phyloP scores from a whole-genome alignment of 2,329 filamentous ascomycete genomes.

The Eutypa lata region DNA sequence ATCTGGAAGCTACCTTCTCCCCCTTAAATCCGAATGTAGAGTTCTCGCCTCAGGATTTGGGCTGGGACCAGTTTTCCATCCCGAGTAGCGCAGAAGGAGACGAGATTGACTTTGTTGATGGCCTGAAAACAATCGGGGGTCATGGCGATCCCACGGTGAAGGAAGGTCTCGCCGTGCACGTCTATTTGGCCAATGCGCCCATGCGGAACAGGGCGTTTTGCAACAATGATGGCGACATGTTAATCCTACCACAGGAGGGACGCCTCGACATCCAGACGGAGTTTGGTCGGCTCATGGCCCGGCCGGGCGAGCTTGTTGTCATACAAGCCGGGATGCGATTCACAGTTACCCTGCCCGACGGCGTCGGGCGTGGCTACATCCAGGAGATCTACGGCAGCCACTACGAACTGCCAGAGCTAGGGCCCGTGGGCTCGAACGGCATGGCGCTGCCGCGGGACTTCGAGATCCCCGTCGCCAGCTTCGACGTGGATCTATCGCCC shows the following conservation, averaged over 20 bases:
- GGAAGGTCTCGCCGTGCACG: slow-evolving; percentile 47
- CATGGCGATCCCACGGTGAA: slow-evolving; percentile 46
- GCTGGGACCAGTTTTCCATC: slow-evolving; percentile 44
- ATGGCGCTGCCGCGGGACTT: slow-evolving; percentile 66
- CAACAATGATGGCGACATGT: slow-evolving; percentile 63
- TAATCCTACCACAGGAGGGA: slow-evolving; percentile 65
- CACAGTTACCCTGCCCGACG: slow-evolving; percentile 52
- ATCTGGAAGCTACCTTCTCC: slow-evolving; percentile 42
- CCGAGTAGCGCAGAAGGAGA: slow-evolving; percentile 14
- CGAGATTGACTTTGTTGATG: slow-evolving; percentile 43
- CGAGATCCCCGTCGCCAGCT: slow-evolving; percentile 57
- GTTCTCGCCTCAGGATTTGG: slow-evolving; percentile 42
- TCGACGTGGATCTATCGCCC: slow-evolving; percentile 40
- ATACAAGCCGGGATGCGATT: slow-evolving; percentile 65
- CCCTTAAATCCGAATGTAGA: slow-evolving; percentile 43
- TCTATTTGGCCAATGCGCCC: slow-evolving; percentile 43
- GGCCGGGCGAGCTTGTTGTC: slow-evolving; percentile 65
- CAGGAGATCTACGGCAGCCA: slow-evolving; percentile 64
- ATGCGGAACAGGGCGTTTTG: slow-evolving; percentile 48
- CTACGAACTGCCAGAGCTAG: slow-evolving; percentile 64
- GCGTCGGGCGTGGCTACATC: slow-evolving; percentile 62
- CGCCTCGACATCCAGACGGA: slow-evolving; percentile 67
- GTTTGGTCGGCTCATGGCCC: slow-evolving; percentile 60
- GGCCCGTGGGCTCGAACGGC: slow-evolving; percentile 63
- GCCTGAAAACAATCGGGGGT: slow-evolving; percentile 46